Percentiles rank a stretch among this genome's conserved stretches.
Conservation (phyloP, 2,329 filamentous ascomycete species). For the Hypoxylon sp. region DNA sequence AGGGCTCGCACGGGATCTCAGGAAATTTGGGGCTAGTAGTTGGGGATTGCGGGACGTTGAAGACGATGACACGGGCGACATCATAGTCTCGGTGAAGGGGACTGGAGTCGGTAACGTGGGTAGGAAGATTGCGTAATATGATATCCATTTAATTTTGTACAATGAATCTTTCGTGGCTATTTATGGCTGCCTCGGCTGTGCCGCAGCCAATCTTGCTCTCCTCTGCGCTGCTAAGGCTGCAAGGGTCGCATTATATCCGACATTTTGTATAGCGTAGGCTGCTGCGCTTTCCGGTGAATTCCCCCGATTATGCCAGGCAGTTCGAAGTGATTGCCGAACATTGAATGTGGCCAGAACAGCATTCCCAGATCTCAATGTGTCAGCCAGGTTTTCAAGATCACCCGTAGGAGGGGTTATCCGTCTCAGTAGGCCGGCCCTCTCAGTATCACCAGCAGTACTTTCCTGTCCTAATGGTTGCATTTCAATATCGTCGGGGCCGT, state of each 20-base stretch:
- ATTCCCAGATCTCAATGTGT: slow-evolving; percentile 68
- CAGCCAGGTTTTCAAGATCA: slow-evolving; percentile 52
- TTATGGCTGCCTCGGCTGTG: slow-evolving; percentile 47
- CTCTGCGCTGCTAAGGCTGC: slow-evolving; percentile 65
- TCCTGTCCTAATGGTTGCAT: slow-evolving; percentile 56
- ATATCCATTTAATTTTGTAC: slow-evolving; percentile 51
- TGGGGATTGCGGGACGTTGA: slow-evolving; percentile 88
- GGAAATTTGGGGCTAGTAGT: slow-evolving; percentile 87
- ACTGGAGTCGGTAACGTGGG: slow-evolving; percentile 95
- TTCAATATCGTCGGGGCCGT: slow-evolving; percentile 61
- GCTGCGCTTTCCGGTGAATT: slow-evolving; percentile 58
- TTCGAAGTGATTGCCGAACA: slow-evolving; percentile 63
- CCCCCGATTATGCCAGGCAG: slow-evolving; percentile 60
- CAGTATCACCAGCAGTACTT: slow-evolving; percentile 24
- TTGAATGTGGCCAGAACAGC: slow-evolving; percentile 68
- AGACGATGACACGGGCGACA: slow-evolving; percentile 75
- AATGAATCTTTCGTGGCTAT: slow-evolving; percentile 40
- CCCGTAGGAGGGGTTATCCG: slow-evolving; percentile 33
- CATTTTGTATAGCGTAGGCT: slow-evolving; percentile 65
- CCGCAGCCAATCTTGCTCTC: slow-evolving; percentile 53
- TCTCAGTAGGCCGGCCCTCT: slow-evolving; percentile 50
- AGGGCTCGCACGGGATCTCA: slow-evolving; percentile 84
- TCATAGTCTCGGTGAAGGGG: slow-evolving; percentile 92
- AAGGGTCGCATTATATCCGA: slow-evolving; percentile 67
- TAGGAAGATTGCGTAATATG: slow-evolving; percentile 78